Evolutionary conservation across 495 filamentous ascomycete species (phyloP).

Genomic region (Tetracladium marchalianum): DNA sequence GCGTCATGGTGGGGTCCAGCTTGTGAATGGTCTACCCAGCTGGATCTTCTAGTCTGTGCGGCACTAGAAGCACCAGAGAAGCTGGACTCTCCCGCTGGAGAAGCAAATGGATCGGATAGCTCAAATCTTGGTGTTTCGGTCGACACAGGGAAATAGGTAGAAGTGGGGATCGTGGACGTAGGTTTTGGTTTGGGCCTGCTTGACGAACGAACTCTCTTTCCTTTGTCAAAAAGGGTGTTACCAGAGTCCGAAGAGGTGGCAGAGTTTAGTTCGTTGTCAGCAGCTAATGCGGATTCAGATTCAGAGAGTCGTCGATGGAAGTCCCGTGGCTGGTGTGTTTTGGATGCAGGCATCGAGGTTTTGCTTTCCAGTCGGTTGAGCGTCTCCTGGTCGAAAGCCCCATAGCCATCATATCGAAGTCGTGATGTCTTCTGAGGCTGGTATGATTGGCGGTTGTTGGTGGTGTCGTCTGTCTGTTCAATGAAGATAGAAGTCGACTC

Average conservation of each 20-base stretch:
- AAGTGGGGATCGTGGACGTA: no score
- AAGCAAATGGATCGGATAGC: constrained; percentile 16
- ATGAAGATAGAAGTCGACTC: neutral
- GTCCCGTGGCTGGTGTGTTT: constrained; percentile 15
- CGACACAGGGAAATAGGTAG: constrained; percentile 11
- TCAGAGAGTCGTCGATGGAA: constrained; percentile 3
- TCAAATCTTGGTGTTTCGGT: constrained; percentile 10
- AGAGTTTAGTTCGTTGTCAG: constrained; percentile 24
- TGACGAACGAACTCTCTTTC: no score
- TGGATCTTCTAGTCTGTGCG: neutral
- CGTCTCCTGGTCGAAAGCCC: constrained; percentile 26
- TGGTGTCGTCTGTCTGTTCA: neutral
- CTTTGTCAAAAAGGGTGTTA: constrained; percentile 20
- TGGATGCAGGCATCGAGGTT: constrained; percentile 11
- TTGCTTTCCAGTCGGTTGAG: constrained; percentile 26
- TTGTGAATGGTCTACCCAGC: neutral
- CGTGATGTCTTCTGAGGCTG: constrained; percentile 27
- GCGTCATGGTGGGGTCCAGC: neutral
- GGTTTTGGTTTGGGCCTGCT: no score
- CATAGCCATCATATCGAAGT: constrained; percentile 21
- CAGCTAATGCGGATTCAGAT: constrained; percentile 12
- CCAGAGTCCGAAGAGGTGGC: constrained; percentile 27
- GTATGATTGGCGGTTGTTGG: constrained; percentile 15
- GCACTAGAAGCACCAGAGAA: neutral
- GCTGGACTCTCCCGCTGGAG: constrained; percentile 3